phyloP scores from a whole-genome alignment of 2,329 filamentous ascomycete species.

The Colletotrichum neosansevieriae region DNA sequence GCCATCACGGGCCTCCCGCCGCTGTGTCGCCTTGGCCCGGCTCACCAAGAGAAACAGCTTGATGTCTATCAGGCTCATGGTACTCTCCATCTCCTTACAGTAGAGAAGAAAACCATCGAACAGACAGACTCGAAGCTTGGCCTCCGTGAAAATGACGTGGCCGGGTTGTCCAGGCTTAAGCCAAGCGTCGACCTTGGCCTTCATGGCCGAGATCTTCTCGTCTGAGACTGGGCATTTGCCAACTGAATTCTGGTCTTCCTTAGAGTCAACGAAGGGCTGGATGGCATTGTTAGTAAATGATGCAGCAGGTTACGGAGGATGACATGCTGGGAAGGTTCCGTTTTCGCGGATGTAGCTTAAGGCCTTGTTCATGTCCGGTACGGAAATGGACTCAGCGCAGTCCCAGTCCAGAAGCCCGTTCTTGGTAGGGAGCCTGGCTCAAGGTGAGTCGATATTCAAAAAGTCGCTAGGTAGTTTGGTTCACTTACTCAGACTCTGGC shows the following conservation, averaged over 20 bases:
- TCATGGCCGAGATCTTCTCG: slow-evolving; percentile 59
- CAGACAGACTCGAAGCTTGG: slow-evolving; percentile 70
- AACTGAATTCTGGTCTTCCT: slow-evolving; percentile 73
- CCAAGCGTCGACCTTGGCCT: slow-evolving; percentile 61
- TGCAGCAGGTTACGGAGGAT: not conserved
- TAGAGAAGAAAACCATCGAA: slow-evolving; percentile 93
- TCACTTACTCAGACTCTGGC: slow-evolving; percentile 75
- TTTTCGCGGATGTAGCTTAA: slow-evolving; percentile 77
- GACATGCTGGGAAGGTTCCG: slow-evolving; percentile 73
- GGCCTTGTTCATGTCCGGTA: slow-evolving; percentile 74
- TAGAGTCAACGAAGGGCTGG: slow-evolving; percentile 64
- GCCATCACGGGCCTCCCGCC: slow-evolving; percentile 76
- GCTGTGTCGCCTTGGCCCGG: slow-evolving; percentile 71
- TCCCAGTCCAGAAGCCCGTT: slow-evolving; percentile 89
- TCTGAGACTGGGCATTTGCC: slow-evolving; percentile 66
- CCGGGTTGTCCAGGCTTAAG: slow-evolving; percentile 59
- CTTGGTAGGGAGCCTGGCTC: slow-evolving; percentile 64
- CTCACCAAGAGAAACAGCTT: slow-evolving; percentile 82
- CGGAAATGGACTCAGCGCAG: slow-evolving; percentile 81
- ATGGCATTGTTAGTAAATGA: not conserved
- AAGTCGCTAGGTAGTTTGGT: not conserved
- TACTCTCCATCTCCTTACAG: slow-evolving; percentile 64
- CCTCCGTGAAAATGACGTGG: slow-evolving; percentile 49
- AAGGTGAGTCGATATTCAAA: slow-evolving; percentile 13
- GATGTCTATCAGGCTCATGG: slow-evolving; percentile 75